Percentiles rank a stretch among this genome's conserved stretches.
Conservation (phyloP, 2,329 filamentous ascomycete genomes). For the Epichloe sylvatica region DNA sequence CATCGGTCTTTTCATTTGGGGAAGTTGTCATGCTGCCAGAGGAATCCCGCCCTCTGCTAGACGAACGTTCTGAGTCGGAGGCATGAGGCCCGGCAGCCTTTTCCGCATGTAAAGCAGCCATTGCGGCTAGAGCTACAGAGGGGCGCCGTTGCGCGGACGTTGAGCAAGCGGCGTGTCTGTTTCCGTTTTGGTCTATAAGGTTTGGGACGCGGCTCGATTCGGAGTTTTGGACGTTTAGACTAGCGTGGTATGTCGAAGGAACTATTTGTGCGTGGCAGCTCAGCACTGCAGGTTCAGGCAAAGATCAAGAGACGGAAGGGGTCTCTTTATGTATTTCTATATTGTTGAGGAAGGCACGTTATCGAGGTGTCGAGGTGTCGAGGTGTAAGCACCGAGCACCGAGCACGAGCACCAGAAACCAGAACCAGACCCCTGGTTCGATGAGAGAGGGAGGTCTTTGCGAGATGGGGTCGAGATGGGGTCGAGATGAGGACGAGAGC, state of each 20-base stretch:
- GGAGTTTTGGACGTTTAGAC: background rate
- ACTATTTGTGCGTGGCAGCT: background rate
- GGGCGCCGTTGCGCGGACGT: background rate
- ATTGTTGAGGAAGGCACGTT: background rate
- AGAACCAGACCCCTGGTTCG: background rate
- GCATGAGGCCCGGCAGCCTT: background rate
- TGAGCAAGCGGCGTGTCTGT: background rate
- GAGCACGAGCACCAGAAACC: too few species aligned
- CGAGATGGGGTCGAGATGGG: background rate
- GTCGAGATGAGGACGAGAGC: background rate
- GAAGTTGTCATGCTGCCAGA: constrained; percentile 3
- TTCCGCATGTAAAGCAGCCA: constrained; percentile 2
- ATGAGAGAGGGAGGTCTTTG: too few species aligned
- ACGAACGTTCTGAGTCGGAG: constrained; percentile 3
- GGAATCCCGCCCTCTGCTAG: constrained; percentile 2
- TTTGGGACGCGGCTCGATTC: background rate
- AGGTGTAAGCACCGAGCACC: background rate
- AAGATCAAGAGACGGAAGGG: background rate
- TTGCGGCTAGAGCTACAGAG: background rate
- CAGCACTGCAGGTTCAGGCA: background rate
- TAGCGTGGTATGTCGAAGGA: background rate
- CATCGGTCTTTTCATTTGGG: constrained; percentile 1
- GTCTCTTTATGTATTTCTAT: too few species aligned
- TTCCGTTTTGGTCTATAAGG: background rate
- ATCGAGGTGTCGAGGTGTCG: background rate